Percentiles rank a stretch among this genome's conserved stretches.
These are phyloP conservation scores for Schizosaccharomyces pombe DNA, from an alignment of 805 yeast species.

Conservation along the genomic window DNA sequence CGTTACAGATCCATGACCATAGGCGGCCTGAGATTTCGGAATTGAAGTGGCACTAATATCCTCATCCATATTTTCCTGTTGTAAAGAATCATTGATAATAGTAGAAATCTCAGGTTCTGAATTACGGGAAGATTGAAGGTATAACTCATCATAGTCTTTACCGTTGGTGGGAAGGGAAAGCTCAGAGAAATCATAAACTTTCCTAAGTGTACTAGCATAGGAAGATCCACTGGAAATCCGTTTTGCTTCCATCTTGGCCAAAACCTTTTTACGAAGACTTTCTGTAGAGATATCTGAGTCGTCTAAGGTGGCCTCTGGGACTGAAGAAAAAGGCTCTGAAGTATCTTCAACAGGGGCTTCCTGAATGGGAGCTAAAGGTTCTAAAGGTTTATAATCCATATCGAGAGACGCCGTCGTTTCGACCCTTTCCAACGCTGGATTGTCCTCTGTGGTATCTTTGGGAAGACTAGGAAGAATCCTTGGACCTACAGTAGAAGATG, in stretches of 20 bases:
- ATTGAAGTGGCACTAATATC: background rate
- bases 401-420: background rate
- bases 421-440: background rate
- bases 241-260: background rate
- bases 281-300: background rate
- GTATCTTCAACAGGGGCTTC: slow-evolving; percentile 1
- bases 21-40: background rate
- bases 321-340: background rate
- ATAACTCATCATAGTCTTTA: no score
- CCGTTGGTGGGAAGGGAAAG: background rate
- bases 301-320: background rate
- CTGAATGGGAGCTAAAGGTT: background rate
- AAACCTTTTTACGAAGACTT: background rate
- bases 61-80: background rate
- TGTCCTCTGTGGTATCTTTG: background rate
- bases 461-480: no score
- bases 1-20: background rate
- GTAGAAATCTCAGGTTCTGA: no score
- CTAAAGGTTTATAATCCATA: background rate
- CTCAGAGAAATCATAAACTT: background rate
- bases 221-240: background rate
- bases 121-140: no score
- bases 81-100: no score
- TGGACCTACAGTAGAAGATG: no score
- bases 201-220: background rate